Base-by-base conservation (phyloP, 306 rosid species). In the Aeschynomene evenia region DNA sequence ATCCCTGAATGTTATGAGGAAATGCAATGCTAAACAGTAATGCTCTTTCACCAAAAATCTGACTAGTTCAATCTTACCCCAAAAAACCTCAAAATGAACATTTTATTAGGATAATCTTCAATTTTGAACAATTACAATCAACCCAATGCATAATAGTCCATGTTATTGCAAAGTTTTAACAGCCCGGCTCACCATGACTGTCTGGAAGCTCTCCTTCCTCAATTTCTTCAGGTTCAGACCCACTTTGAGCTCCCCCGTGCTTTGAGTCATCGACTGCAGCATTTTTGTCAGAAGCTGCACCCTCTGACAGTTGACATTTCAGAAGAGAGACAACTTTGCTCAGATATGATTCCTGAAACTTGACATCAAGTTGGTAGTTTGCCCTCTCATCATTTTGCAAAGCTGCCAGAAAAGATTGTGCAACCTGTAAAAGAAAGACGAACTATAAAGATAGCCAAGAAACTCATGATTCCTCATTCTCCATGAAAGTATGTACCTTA, bases 171-270 rank as follows among this genome's bases (percentile, higher is more conserved):
- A 65, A 77, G 19, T 57, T 70, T 79, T 61, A 75, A 57, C 76
- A 70, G 74, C 20, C 76, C 20, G 33, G 63, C 96, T 82, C 80
- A 91, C 99, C 99, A 61, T 91, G 97, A 83, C 92, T 91, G 71
- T 88, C 97, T 15, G 90, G 99, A 76, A 94, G 96, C 78, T 94
- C 99, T 63, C 99, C 99, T 74, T 94, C 99, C 81, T 94, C 99
- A 29, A 94, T 80, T 78, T 94, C 99, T 51, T 81, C 86, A 71
- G 74, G 81, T 40, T 76, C 81, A 75, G 78, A 72, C 37, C 76
- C 83, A 54, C 71, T 72, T 10, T 49, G 75, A 73, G 84, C 57
- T 15, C 68, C 54, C 21, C 66, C 85, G 74, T 65, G 72, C 56
- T 49, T 83, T 2, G 50, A 51, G 75, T 68, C 82, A 63, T 67